A percentile compares a stretch with the other conserved stretches of the same genome.
phyloP scores from a whole-genome alignment of 371 early-diverging fungal species.

The Mortierella sp. region DNA sequence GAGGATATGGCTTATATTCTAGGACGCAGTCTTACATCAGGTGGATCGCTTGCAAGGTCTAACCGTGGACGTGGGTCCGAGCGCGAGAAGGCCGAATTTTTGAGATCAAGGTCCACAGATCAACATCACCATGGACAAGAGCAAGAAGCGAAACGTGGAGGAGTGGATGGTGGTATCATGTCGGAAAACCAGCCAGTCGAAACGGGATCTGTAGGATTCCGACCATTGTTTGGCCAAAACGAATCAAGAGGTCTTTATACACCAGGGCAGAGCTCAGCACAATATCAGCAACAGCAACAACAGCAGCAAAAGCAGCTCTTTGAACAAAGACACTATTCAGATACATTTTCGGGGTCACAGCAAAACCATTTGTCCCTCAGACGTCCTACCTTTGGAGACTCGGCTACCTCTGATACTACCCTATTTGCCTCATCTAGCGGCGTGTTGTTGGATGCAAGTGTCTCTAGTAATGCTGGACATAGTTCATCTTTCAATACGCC shows the following conservation, averaged over 20 bases:
- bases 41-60: slow-evolving; percentile 35
- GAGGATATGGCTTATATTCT: slow-evolving; percentile 46
- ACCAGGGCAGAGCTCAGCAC: slow-evolving; percentile 5
- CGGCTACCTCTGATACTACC: slow-evolving; percentile 18
- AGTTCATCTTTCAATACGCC: slow-evolving; percentile 6
- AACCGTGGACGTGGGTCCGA: slow-evolving; percentile 24
- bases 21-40: slow-evolving; percentile 48
- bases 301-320: slow-evolving; percentile 14
- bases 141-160: slow-evolving; percentile 13
- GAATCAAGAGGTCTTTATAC: slow-evolving; percentile 25
- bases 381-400: slow-evolving; percentile 20
- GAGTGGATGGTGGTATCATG: slow-evolving; percentile 11
- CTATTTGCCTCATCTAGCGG: slow-evolving; percentile 39
- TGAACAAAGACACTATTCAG: not conserved
- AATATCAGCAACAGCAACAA: slow-evolving; percentile 28
- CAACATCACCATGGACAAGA: slow-evolving; percentile 13
- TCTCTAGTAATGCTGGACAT: not conserved
- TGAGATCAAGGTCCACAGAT: slow-evolving; percentile 28
- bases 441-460: slow-evolving; percentile 18
- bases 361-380: slow-evolving; percentile 20
- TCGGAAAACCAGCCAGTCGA: slow-evolving; percentile 15
- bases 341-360: slow-evolving; percentile 2
- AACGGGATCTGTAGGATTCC: slow-evolving; percentile 31
- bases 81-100: slow-evolving; percentile 18
- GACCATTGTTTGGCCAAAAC: slow-evolving; percentile 33